A percentile compares a stretch with the other conserved stretches of the same genome.
phyloP scores from a whole-genome alignment of 345 rosid genomes.

The Euphorbia tirucalli region DNA sequence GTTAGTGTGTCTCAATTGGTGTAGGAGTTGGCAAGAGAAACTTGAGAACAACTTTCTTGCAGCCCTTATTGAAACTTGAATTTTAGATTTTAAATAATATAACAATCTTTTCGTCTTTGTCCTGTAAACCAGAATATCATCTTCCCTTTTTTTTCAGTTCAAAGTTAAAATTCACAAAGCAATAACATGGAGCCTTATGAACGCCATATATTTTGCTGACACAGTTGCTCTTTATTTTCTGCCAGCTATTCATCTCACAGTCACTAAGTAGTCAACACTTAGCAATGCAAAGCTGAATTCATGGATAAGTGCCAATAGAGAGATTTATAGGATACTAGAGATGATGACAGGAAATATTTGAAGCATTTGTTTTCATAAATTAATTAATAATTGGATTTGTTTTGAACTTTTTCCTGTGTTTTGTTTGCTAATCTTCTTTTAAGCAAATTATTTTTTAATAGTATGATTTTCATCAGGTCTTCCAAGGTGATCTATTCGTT shows the following conservation, averaged over 20 bases:
- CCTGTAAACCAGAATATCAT: no score
- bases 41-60: neutral
- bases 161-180: neutral
- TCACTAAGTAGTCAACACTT: neutral
- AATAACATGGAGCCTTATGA: neutral
- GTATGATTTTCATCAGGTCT: neutral
- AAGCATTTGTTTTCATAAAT: neutral
- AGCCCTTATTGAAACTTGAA: neutral
- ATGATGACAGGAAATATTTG: neutral
- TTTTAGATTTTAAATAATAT: neutral
- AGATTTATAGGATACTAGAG: neutral
- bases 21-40: neutral
- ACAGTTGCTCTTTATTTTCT: neutral
- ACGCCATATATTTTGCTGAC: no score
- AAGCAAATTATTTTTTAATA: neutral
- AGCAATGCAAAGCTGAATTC: neutral
- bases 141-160: no score
- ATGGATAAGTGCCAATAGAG: neutral
- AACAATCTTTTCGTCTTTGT: no score
- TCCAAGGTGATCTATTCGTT: neutral
- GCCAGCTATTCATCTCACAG: neutral
- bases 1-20: neutral
- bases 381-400: neutral
- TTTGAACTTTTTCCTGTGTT: neutral
- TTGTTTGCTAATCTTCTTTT: neutral